These are phyloP conservation scores for Neonectria ditissima DNA, from an alignment of 2,329 filamentous ascomycete genomes.

Conservation along the genomic window DNA sequence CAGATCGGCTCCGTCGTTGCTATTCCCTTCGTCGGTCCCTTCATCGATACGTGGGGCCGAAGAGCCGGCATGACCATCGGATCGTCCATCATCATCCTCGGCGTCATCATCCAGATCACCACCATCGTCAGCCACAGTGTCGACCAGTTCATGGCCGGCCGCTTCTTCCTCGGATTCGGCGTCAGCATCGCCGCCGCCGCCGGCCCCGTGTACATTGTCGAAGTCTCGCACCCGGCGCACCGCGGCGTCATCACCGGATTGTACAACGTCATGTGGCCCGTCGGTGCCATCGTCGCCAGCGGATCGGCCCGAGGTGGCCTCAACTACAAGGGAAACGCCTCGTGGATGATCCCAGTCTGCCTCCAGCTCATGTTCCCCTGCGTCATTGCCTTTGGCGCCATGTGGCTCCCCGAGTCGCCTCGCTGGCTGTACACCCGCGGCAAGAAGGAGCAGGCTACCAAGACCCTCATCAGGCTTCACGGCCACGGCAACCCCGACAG, in stretches of 20 bases:
- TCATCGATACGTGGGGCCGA: constrained; percentile 61
- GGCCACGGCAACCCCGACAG: constrained; percentile 55
- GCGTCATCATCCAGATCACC: constrained; percentile 59
- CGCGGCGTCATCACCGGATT: constrained; percentile 67
- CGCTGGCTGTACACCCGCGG: constrained; percentile 56
- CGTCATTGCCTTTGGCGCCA: constrained; percentile 46
- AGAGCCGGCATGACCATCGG: constrained; percentile 61
- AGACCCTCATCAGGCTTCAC: constrained; percentile 54
- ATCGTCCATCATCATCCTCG: constrained; percentile 56
- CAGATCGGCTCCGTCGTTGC: constrained; percentile 62
- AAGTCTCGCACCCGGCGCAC: constrained; percentile 60
- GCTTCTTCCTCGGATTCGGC: constrained; percentile 71
- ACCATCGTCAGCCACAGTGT: constrained; percentile 45
- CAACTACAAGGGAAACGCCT: constrained; percentile 46
- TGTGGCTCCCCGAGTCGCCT: constrained; percentile 52
- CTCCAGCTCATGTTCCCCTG: constrained; percentile 56
- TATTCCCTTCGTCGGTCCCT: constrained; percentile 61
- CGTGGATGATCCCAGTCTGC: constrained; percentile 56
- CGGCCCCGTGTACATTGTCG: constrained; percentile 61
- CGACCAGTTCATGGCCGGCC: constrained; percentile 64
- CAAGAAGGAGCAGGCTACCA: constrained; percentile 42
- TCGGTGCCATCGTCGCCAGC: constrained; percentile 61
- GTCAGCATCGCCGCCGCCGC: constrained; percentile 60
- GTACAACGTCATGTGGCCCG: constrained; percentile 60
- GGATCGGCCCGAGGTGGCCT: constrained; percentile 58